These are phyloP conservation scores for Ophiostoma tasmaniense DNA, from an alignment of 2,329 filamentous ascomycete species.

Conservation along the genomic window DNA sequence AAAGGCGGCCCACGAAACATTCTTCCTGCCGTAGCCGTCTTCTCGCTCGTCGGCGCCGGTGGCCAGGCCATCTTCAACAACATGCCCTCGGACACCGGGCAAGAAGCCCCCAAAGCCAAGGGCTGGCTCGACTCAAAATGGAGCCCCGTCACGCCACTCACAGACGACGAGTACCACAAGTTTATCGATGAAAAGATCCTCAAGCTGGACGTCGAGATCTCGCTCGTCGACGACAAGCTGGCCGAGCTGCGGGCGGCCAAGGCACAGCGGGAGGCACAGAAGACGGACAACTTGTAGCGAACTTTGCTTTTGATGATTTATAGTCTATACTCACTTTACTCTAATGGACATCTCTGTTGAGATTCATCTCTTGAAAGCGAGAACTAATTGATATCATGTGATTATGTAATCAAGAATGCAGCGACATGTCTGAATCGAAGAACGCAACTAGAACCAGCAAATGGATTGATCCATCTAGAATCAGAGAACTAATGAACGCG, in stretches of 20 bases:
- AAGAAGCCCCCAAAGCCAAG: background rate
- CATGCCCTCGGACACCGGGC: constrained; percentile 9
- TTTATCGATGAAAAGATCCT: constrained; percentile 65
- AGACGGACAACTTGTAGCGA: background rate
- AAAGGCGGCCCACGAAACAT: constrained; percentile 46
- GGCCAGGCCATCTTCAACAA: constrained; percentile 26
- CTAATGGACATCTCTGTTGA: background rate
- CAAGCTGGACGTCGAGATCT: constrained; percentile 64
- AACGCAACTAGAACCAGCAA: too few species aligned
- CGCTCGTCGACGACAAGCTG: constrained; percentile 70
- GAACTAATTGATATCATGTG: too few species aligned
- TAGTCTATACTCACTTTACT: background rate
- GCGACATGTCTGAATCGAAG: too few species aligned
- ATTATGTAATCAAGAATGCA: too few species aligned
- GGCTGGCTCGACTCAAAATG: constrained; percentile 53
- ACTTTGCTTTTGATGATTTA: background rate
- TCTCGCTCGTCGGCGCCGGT: constrained; percentile 31
- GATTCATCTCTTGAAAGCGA: background rate
- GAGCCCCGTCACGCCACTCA: constrained; percentile 61
- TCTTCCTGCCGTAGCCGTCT: constrained; percentile 42
- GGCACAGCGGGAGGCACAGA: background rate
- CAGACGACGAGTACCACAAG: constrained; percentile 61
- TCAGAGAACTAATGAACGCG: too few species aligned
- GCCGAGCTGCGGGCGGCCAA: constrained; percentile 24
- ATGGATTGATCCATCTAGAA: too few species aligned